Evolutionary conservation across 352 stramenopile species (phyloP), one percentile per base, ranked within the genome.

Genomic region (Pythium pyrilobum): DNA sequence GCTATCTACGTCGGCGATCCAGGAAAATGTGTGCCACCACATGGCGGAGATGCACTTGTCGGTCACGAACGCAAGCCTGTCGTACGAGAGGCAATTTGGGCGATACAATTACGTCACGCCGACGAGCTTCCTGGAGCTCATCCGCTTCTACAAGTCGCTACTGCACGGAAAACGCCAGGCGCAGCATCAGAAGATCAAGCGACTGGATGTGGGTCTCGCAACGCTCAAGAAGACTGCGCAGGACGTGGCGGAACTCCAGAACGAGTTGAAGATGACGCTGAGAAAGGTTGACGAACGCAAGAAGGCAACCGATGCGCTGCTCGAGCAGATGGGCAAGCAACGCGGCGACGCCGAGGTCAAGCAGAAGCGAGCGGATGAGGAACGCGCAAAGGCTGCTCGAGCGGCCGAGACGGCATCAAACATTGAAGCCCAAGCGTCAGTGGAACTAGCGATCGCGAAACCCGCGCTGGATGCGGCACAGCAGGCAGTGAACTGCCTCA

Each of bases 41-140:
- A 96, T 97, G 81, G 88, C 90, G 3, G 87, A 97, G 38, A 89
- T 97, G 63, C 90, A 97, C 60, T 56, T 84, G 16, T 92, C 76
- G 0, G 90, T 97, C n/a, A 92, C 82, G 2, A 57, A 52, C 7
- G 81, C 85, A 0, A 96, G 89, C 9, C 40, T 66, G 1, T 49
- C 79, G 40, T 97, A 96, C 55, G 79, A 85, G 7, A 80, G 81
- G 21, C 70, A 68, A 16, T 82, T 85, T 27, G 76, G 74, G 1
- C 71, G 91, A 9, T 92, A 85, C 60, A 97, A 97, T 60, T 97
- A 97, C 62, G 90, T 95, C 41, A 97, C 90, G 0, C 91, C 91
- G 2, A 97, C 92, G 29, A 96, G 77, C 2, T 97, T 97, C 46
- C 58, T 97, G 15, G 91, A 97, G 58, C 62, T 97, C 0, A 97